Evolutionary conservation across 2,329 filamentous ascomycete genomes (phyloP), one percentile per base, ranked within the genome.

Genomic region (Penicillium sp.): DNA sequence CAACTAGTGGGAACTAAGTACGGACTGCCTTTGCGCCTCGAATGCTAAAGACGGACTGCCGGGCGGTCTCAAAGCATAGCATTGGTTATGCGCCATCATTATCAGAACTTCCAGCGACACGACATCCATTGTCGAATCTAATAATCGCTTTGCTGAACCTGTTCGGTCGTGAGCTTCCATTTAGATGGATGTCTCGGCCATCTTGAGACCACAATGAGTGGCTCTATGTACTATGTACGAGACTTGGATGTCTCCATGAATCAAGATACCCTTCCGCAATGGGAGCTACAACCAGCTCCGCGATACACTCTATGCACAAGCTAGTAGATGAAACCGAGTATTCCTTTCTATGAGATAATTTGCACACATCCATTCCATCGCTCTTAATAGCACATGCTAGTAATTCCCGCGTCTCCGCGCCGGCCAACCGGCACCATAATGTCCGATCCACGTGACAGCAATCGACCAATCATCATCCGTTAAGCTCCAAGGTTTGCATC

Each of bases 231-330:
- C 53, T 47, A 48, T 31, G 42, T 30, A 56, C 49, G 55, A 49
- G 55, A 49, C 55, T 49, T 14, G 4, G n/a, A 56, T 43, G 54
- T 56, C 55, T 56, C 50, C 33, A 57, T 49, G 43, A 57, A 54
- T 57, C 44, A 54, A 54, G 55, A 57, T 57, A 57, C 55, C 55
- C 55, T 57, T 54, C 37, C 28, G 6, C 25, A 57, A 57, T 44
- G 33, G 33, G 33, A 50, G n/a, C 45, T 36, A 31, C 52, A 37
- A 31, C 25, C 31, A 28, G 41, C 19, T 37, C 31, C 14, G 11
- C 14, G 22, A 37, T 10, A 37, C 12, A 30, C 9, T 31, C 16
- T 19, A 25, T 25, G 10, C 37, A 33, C 28, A 14, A 30, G 8
- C 25, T 31, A 37, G 14, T 38, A 28, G 31, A 26, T 33, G 8